Evolutionary conservation across 352 stramenopile species (phyloP), one percentile per base, ranked within the genome.

Genomic region (Thalassiosira mediterranea): DNA sequence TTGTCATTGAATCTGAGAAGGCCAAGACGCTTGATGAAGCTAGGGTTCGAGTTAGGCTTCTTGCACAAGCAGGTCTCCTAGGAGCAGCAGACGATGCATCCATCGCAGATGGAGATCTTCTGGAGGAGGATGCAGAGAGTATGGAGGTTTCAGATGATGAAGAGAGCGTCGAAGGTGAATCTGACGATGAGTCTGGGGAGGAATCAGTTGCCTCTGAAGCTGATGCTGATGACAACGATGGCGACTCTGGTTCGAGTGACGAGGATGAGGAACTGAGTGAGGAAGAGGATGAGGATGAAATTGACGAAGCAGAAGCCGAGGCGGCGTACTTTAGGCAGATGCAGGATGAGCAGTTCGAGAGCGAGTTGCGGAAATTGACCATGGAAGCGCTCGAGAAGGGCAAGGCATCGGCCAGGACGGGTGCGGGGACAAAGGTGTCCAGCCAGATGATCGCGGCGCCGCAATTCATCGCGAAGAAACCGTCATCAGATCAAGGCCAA

Each of bases 361-460:
- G 79, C 54, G 87, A 94, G 79, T 73, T 95, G 34, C 65, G 88
- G 62, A 91, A 86, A 60, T 72, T 94, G 23, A 94, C 90, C 28
- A 91, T 92, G 74, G 91, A 95, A 63, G 91, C 86, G 15, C 72
- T 94, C 3, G 89, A 95, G 49, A 94, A 94, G 62, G 88, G 87
- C 21, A 94, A 94, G 71, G 73, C 74, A 15, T 65, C 79, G 53
- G 83, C 79, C n/a, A 76, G 73, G 64, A 81, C 79, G 62, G 77
- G 78, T 32, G 63, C 80, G 29, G 62, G 67, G 21, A 71, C 63
- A 25, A 85, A 87, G 53, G 86, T 91, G 29, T 81, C 86, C 19
- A 83, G 78, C 19, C 75, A 60, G 25, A 92, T 92, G 85, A 68
- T 75, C 49, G 72, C 75, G 44, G 85, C 84, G 29, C 84, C 76